Evolutionary conservation across 495 filamentous ascomycete genomes (phyloP).

Genomic region (Poronia punctata): DNA sequence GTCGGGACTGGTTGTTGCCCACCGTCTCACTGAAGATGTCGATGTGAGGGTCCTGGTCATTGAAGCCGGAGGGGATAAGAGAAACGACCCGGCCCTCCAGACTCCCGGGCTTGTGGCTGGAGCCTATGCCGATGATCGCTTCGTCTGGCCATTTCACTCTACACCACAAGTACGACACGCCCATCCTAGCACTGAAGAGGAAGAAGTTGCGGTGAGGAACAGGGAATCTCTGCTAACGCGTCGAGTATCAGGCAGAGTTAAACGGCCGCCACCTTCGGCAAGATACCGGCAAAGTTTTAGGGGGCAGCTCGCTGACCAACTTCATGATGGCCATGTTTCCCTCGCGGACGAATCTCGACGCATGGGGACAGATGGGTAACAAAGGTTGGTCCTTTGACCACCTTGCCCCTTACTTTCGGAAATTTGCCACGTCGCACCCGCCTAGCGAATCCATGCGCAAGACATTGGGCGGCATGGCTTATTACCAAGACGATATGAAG

Average conservation of each 20-base stretch:
- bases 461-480: constrained; percentile 20
- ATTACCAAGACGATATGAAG: constrained; percentile 26
- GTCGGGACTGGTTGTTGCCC: constrained; percentile 74
- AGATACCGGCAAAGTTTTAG: constrained; percentile 49
- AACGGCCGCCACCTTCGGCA: constrained; percentile 30
- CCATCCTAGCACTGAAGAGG: no score
- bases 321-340: constrained; percentile 43
- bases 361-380: constrained; percentile 50
- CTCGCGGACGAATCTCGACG: constrained; percentile 39
- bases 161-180: constrained; percentile 40
- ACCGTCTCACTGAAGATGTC: constrained; percentile 38
- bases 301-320: constrained; percentile 52
- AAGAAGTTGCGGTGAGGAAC: no score
- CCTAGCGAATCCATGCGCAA: constrained; percentile 25
- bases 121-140: constrained; percentile 41
- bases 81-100: constrained; percentile 39
- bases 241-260: constrained; percentile 20
- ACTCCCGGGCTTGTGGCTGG: constrained; percentile 38
- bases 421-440: constrained; percentile 30
- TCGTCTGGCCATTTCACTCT: constrained; percentile 50
- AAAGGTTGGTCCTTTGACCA: constrained; percentile 44
- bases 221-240: no score
- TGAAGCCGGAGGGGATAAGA: constrained; percentile 47
- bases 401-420: constrained; percentile 42
- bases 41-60: constrained; percentile 41